phyloP scores from a whole-genome alignment of 1,139 yeast species.

The Saccharomycopsis phalli region DNA sequence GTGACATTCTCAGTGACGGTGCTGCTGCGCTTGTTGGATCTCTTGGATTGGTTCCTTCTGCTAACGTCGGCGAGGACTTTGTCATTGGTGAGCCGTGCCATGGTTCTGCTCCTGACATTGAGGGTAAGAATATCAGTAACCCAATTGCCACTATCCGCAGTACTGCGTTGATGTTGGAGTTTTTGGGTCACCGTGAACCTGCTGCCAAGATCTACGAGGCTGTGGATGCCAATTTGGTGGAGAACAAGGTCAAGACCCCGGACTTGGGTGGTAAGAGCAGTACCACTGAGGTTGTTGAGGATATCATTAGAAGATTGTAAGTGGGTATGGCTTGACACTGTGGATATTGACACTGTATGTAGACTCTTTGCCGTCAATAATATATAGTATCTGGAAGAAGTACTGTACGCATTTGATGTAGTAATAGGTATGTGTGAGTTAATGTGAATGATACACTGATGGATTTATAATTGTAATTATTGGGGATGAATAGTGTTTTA shows the following conservation, averaged over 20 bases:
- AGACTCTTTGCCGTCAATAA: too few relatives aligned
- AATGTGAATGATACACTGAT: too few relatives aligned
- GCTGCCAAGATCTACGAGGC: conserved; percentile 92
- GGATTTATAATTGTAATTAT: too few relatives aligned
- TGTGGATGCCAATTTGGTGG: conserved; percentile 85
- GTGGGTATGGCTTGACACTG: too few relatives aligned
- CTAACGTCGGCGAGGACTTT: conserved; percentile 91
- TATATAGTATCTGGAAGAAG: too few relatives aligned
- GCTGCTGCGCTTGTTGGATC: conserved; percentile 99
- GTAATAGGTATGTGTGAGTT: too few relatives aligned
- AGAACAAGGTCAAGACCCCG: conserved; percentile 77
- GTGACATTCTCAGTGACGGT: conserved; percentile 95
- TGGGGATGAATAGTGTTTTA: too few relatives aligned
- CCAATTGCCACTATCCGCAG: conserved; percentile 98
- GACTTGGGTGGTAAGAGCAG: conserved; percentile 87
- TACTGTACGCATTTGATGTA: too few relatives aligned
- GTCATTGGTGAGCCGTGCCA: conserved; percentile 99
- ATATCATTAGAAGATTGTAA: conserved; percentile 34
- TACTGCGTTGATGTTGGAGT: conserved; percentile 93
- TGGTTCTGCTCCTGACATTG: conserved; percentile 98
- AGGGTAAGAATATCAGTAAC: conserved; percentile 89
- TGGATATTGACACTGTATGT: too few relatives aligned
- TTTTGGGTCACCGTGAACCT: conserved; percentile 83
- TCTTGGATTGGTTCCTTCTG: conserved; percentile 95
- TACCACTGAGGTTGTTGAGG: conserved; percentile 80